phyloP scores from a whole-genome alignment of 192 early-diverging fungal species.

The Endogone sp. region DNA sequence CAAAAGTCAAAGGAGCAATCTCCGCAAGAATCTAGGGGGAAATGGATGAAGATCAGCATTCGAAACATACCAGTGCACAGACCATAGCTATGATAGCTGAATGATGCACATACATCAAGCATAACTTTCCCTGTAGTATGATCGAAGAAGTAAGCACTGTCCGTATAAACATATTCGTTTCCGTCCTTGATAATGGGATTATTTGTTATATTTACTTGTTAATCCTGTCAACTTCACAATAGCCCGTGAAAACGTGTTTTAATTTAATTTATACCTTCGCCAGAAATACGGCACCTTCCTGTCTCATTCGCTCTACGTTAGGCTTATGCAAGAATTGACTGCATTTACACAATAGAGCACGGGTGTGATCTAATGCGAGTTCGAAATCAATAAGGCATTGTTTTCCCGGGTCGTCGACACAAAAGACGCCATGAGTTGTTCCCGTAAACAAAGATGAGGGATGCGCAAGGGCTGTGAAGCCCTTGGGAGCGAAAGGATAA shows the following conservation, averaged over 20 bases:
- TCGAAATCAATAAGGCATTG: conserved; percentile 6
- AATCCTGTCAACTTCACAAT: too few relatives aligned
- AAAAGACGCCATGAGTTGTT: conserved; percentile 35
- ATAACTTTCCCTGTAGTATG: conserved; percentile 21
- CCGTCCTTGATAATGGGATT: neutral
- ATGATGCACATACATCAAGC: conserved; percentile 22
- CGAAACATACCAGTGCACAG: too few relatives aligned
- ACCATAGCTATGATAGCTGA: too few relatives aligned
- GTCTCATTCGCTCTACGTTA: conserved; percentile 13
- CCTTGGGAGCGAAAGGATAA: neutral
- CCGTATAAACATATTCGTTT: conserved; percentile 29
- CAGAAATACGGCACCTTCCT: conserved; percentile 3
- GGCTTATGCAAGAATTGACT: conserved; percentile 35
- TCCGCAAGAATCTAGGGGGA: too few relatives aligned
- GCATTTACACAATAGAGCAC: conserved; percentile 22
- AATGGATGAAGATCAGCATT: too few relatives aligned
- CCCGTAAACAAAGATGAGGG: conserved; percentile 32
- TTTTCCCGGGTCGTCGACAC: conserved; percentile 21
- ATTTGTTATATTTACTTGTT: too few relatives aligned
- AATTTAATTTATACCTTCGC: neutral
- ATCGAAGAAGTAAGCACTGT: conserved; percentile 40
- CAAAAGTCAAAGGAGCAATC: conserved; percentile 16
- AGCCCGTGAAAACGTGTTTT: too few relatives aligned
- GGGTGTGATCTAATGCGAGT: conserved; percentile 8
- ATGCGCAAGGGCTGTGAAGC: conserved; percentile 31